Percentiles rank a stretch among this genome's conserved stretches.
phyloP scores from a whole-genome alignment of 225 moss, liverwort and hornwort genomes.

The Polytrichum commune region DNA sequence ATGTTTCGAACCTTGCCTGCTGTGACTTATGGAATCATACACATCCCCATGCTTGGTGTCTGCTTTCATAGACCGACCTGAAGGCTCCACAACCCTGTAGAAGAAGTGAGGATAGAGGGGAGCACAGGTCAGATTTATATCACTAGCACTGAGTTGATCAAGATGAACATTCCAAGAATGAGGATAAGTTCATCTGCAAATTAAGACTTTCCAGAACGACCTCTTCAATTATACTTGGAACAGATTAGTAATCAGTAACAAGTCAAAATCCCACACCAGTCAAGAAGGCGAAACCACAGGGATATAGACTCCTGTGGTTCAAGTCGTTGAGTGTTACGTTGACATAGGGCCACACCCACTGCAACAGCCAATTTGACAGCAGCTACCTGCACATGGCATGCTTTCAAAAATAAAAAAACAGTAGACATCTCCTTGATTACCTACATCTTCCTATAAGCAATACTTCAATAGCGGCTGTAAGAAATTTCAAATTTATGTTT shows the following conservation, averaged over 20 bases:
- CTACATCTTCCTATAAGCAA: no score
- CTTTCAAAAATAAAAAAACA: neutral
- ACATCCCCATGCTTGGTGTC: conserved; percentile 1
- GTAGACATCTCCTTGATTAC: neutral
- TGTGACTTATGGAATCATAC: conserved; percentile 9
- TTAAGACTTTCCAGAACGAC: neutral
- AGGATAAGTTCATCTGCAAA: no score
- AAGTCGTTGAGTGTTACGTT: conserved; percentile 86
- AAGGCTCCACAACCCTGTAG: conserved; percentile 57
- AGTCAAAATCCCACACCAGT: conserved; percentile 45
- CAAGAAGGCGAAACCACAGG: conserved; percentile 97
- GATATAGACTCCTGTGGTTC: conserved; percentile 77
- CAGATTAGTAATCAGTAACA: no score
- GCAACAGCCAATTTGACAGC: conserved; percentile 54
- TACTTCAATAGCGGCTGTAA: no score
- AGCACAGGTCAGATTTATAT: no score
- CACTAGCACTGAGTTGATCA: no score
- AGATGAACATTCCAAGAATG: no score
- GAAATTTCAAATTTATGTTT: no score
- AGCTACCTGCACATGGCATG: conserved; percentile 48
- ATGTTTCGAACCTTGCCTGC: conserved; percentile 18
- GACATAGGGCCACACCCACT: conserved; percentile 82
- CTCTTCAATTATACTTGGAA: neutral
- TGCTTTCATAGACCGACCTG: conserved; percentile 24
- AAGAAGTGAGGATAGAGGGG: neutral